Conservation (phyloP, 768 basidiomycete genomes). For the Lentinus brumalis region DNA sequence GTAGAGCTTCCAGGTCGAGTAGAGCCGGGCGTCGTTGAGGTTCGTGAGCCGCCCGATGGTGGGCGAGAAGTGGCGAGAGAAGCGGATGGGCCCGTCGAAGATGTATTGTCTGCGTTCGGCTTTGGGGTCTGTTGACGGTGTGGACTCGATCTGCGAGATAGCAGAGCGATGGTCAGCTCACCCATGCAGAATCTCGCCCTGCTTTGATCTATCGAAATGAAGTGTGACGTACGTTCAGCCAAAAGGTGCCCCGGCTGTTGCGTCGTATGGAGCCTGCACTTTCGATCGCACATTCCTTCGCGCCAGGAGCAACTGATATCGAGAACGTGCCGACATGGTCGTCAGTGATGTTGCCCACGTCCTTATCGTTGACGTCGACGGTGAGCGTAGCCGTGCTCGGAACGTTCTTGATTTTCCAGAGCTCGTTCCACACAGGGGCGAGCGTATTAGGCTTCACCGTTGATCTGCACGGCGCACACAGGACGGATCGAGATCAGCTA, state of each 20-base stretch:
- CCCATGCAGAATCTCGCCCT: not conserved
- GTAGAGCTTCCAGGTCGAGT: constrained; percentile 79
- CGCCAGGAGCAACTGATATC: constrained; percentile 52
- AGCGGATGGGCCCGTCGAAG: constrained; percentile 76
- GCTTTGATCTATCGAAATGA: not conserved
- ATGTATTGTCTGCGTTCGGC: constrained; percentile 53
- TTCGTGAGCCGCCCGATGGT: constrained; percentile 67
- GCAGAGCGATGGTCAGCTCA: not conserved
- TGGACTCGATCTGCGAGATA: constrained; percentile 53
- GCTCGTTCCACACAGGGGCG: constrained; percentile 74
- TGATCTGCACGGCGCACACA: constrained; percentile 46
- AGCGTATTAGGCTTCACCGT: constrained; percentile 59
- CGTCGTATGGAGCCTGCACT: constrained; percentile 48
- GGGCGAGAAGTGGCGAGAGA: constrained; percentile 70
- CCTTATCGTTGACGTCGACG: constrained; percentile 72
- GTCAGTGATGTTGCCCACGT: constrained; percentile 56
- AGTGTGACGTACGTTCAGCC: constrained; percentile 57
- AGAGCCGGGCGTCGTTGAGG: constrained; percentile 61
- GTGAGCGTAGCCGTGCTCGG: constrained; percentile 59
- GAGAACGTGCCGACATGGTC: constrained; percentile 67
- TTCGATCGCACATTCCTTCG: constrained; percentile 66
- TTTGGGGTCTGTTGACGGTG: constrained; percentile 42
- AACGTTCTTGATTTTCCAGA: constrained; percentile 74
- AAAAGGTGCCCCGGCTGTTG: constrained; percentile 57
- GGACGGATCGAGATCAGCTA: not conserved